Evolutionary conservation across 208 protist genomes (phyloP), one percentile per base, ranked within the genome.

Genomic region (Acanthamoeba culbertsoni): DNA sequence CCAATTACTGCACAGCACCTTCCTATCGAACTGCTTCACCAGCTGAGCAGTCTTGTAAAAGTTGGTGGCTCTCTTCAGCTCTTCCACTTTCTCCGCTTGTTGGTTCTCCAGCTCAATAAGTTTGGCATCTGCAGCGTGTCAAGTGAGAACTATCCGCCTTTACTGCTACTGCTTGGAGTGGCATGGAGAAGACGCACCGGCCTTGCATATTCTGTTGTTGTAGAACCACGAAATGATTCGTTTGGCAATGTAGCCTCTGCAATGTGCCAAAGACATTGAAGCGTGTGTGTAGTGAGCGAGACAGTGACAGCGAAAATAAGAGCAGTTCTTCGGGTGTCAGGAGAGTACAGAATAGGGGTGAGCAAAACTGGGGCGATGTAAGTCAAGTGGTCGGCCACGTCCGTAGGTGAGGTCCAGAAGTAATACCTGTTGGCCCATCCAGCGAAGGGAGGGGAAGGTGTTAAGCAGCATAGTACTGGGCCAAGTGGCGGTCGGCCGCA

Each of bases 21-120:
- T 55, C 40, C 31, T 89, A 48, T 89, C 79, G 33, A 89, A 89
- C 79, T 65, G 79, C 20, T 89, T 42, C 20, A 89, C 79, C 46
- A 89, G 79, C 46, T 89, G 79, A 18, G 79, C 79, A 35, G 79
- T 89, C 79, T 89, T 89, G 55, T 89, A 89, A 6, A 89, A 89
- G 55, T 89, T 65, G 33, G 79, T 89, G 79, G 79, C 79, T 12
- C 35, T 37, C 55, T 89, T 89, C 53, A 89, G 79, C 28, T 89
- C 79, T 48, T 89, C 79, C 42, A 89, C 79, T 48, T 89, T 89
- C 40, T 89, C 79, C 31, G 55, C 79, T 26, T 89, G 79, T 48
- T 89, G 46, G 35, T 89, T 89, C 35, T 89, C 79, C 79, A 89
- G 51, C 20, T 12, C 48, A 23, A 89, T 89, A 0, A 89, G 35